phyloP scores from a whole-genome alignment of 495 filamentous ascomycete genomes.

The Aspergillus ostianus region DNA sequence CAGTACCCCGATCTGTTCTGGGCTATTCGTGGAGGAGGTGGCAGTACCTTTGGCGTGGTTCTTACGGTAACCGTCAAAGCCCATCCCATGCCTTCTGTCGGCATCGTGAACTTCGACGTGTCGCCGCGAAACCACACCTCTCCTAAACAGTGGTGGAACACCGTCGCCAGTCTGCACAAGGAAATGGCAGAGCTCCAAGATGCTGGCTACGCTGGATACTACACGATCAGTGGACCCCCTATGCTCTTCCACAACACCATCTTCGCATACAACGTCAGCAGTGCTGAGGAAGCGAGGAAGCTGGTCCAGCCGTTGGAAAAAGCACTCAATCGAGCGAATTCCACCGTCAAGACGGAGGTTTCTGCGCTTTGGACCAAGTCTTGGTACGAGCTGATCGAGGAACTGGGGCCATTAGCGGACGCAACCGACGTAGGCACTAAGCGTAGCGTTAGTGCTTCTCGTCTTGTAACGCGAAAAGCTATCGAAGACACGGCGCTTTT shows the following conservation, averaged over 20 bases:
- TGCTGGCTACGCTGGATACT: constrained; percentile 10
- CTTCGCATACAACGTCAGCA: too few relatives aligned
- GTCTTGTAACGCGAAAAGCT: neutral
- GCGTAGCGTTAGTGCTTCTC: constrained; percentile 1
- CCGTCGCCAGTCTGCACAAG: constrained; percentile 2
- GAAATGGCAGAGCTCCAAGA: constrained; percentile 7
- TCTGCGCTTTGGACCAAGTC: neutral
- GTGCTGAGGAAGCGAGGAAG: too few relatives aligned
- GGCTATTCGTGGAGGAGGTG: constrained; percentile 53
- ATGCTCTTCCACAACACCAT: neutral
- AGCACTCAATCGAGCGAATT: too few relatives aligned
- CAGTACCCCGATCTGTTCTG: constrained; percentile 42
- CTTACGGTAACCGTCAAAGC: constrained; percentile 31
- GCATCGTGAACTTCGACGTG: neutral
- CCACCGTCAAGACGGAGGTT: neutral
- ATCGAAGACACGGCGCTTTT: constrained; percentile 2
- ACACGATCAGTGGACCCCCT: constrained; percentile 2
- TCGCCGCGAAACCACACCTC: constrained; percentile 4
- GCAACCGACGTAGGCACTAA: neutral
- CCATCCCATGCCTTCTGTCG: constrained; percentile 1
- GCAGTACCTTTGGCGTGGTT: constrained; percentile 48
- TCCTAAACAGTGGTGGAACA: constrained; percentile 1
- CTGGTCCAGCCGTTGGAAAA: too few relatives aligned
- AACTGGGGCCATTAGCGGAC: neutral
- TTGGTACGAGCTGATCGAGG: constrained; percentile 2